These are phyloP conservation scores for Scolecobasidium constrictum DNA, from an alignment of 2,329 filamentous ascomycete genomes.

Conservation along the genomic window DNA sequence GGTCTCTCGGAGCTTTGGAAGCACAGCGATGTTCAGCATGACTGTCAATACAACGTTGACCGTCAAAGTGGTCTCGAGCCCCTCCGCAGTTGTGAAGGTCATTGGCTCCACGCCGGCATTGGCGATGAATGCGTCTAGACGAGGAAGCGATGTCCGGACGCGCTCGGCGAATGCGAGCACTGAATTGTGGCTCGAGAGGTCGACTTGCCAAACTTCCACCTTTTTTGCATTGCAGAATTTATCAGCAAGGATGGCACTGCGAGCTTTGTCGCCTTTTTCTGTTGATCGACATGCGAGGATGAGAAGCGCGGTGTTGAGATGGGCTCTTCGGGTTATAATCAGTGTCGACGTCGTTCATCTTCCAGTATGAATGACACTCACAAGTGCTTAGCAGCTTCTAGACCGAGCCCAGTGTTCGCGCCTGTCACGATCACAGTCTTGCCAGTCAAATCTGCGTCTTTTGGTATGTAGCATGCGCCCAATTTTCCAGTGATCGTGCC, in stretches of 20 bases:
- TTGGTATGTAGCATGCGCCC: too few species aligned
- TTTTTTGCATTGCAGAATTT: background rate
- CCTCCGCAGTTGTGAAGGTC: slow-evolving; percentile 13
- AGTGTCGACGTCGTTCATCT: too few species aligned
- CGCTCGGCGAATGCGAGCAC: slow-evolving; percentile 25
- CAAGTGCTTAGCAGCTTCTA: slow-evolving; percentile 35
- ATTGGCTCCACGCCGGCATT: slow-evolving; percentile 12
- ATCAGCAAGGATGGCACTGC: slow-evolving; percentile 21
- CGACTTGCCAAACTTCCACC: slow-evolving; percentile 17
- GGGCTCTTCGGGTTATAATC: too few species aligned
- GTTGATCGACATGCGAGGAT: slow-evolving; percentile 35
- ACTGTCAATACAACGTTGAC: slow-evolving; percentile 19
- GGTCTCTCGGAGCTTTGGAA: slow-evolving; percentile 13
- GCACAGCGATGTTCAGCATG: slow-evolving; percentile 14
- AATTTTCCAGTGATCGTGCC: too few species aligned
- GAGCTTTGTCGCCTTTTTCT: slow-evolving; percentile 33
- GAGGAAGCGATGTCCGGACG: slow-evolving; percentile 9
- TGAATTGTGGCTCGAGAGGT: slow-evolving; percentile 28
- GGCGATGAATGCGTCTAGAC: slow-evolving; percentile 13
- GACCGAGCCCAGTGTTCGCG: slow-evolving; percentile 36
- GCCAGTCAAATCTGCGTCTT: too few species aligned
- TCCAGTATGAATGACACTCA: too few species aligned
- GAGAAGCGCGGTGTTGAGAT: slow-evolving; percentile 28
- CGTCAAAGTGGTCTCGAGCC: slow-evolving; percentile 17
- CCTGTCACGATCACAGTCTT: slow-evolving; percentile 38